Evolutionary conservation across 139 green algal species (phyloP).

Genomic region (Edaphochlamys debaryana): DNA sequence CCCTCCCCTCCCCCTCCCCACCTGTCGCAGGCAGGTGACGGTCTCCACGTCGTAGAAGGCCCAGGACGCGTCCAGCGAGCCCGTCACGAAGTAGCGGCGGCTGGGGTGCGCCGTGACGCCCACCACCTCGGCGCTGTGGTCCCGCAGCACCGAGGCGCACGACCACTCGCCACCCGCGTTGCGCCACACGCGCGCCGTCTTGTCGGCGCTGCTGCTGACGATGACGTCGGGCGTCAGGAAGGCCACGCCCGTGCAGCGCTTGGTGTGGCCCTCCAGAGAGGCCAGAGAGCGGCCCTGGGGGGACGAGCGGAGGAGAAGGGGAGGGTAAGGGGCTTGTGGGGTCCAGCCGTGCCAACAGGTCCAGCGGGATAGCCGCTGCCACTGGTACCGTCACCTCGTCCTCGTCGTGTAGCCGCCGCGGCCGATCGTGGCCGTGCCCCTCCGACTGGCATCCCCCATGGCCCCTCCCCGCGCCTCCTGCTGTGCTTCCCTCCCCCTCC

Average conservation of each 20-base stretch:
- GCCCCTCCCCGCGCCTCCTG: too few species aligned
- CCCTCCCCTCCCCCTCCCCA: too few species aligned
- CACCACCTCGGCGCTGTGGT: conserved; percentile 59
- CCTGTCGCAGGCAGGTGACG: conserved; percentile 77
- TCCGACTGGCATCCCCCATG: too few species aligned
- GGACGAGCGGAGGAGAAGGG: neutral
- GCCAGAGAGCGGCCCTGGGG: conserved; percentile 52
- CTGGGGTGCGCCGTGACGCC: conserved; percentile 81
- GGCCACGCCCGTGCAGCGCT: conserved; percentile 73
- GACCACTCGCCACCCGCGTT: conserved; percentile 35
- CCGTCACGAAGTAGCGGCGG: conserved; percentile 87
- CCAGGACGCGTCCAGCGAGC: conserved; percentile 84
- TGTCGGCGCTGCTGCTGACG: conserved; percentile 83
- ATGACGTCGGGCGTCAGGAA: conserved; percentile 63
- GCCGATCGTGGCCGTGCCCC: too few species aligned
- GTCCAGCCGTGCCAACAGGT: too few species aligned
- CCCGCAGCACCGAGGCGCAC: conserved; percentile 48
- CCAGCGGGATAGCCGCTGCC: too few species aligned
- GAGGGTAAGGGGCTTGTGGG: conserved; percentile 6
- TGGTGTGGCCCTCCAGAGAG: conserved; percentile 84
- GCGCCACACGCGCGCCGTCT: conserved; percentile 84
- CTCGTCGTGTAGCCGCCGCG: too few species aligned
- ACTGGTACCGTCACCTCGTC: too few species aligned
- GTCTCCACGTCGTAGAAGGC: conserved; percentile 84
- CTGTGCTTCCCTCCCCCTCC: too few species aligned